A percentile compares a stretch with the other conserved stretches of the same genome.
Evolutionary conservation across 1,284 basidiomycete genomes (phyloP).

Genomic region (Ceratobasidium sp.): DNA sequence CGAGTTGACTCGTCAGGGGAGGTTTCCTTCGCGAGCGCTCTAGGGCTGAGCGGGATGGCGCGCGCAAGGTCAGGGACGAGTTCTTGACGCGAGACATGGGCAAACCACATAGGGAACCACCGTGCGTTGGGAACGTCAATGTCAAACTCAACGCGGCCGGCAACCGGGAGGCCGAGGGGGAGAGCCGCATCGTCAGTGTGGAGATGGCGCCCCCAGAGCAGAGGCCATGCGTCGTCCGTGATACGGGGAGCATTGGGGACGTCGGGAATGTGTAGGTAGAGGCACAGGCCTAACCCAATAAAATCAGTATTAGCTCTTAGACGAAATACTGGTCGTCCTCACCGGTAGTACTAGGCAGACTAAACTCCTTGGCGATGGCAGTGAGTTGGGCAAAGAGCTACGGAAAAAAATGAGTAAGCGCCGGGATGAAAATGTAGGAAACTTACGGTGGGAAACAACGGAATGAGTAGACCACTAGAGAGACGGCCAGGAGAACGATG

Average conservation of each 20-base stretch:
- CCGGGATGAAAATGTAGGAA: constrained; percentile 24
- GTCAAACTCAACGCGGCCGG: constrained; percentile 80
- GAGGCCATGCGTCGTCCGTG: constrained; percentile 78
- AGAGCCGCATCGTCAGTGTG: constrained; percentile 56
- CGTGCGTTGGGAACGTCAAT: constrained; percentile 74
- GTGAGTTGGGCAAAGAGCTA: constrained; percentile 78
- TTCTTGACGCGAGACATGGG: constrained; percentile 36
- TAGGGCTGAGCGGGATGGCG: constrained; percentile 53
- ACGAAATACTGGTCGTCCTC: too few species aligned
- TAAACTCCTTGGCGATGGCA: constrained; percentile 81
- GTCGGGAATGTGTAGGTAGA: constrained; percentile 74
- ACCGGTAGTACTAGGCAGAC: constrained; percentile 71
- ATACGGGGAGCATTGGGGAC: constrained; percentile 68
- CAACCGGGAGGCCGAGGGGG: constrained; percentile 63
- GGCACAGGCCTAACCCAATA: constrained; percentile 63
- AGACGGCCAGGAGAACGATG: constrained; percentile 70
- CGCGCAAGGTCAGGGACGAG: constrained; percentile 39
- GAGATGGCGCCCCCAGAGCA: constrained; percentile 68
- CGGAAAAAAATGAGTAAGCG: constrained; percentile 28
- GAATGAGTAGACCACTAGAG: constrained; percentile 75
- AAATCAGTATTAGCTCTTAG: too few species aligned
- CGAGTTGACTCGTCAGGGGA: constrained; percentile 51
- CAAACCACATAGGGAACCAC: constrained; percentile 76
- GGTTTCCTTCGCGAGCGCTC: constrained; percentile 57
- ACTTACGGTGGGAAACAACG: constrained; percentile 74